These are phyloP conservation scores for Chlamydomonas schloesseri DNA, from an alignment of 139 green algal species.

Conservation along the genomic window DNA sequence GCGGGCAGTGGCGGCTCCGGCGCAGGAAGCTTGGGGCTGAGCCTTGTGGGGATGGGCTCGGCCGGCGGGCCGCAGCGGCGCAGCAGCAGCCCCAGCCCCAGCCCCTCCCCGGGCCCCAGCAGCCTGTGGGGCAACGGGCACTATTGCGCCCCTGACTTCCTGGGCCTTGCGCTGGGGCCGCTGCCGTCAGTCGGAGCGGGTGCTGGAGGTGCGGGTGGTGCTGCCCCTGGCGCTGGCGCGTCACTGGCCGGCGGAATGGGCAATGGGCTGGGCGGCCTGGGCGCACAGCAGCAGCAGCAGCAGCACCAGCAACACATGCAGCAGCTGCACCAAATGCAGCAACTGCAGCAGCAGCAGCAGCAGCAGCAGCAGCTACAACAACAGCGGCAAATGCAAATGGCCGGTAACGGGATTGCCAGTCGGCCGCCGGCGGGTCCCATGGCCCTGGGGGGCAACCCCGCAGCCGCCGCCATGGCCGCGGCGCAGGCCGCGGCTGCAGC, in stretches of 20 bases:
- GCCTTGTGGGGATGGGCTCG: too few relatives aligned
- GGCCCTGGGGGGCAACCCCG: background rate
- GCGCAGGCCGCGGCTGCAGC: background rate
- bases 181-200: too few relatives aligned
- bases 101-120: background rate
- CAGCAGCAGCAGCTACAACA: background rate
- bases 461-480: background rate
- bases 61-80: too few relatives aligned
- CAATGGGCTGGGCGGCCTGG: too few relatives aligned
- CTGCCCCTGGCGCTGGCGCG: too few relatives aligned
- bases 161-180: background rate
- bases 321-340: background rate
- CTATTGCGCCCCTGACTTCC: conserved; percentile 39
- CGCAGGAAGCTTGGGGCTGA: background rate
- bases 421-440: background rate
- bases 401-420: background rate
- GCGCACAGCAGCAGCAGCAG: conserved; percentile 7
- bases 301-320: conserved; percentile 12
- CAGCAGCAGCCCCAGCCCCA: background rate
- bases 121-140: conserved; percentile 37
- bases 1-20: background rate
- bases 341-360: background rate
- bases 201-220: too few relatives aligned
- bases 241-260: too few relatives aligned
- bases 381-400: background rate